Conservation (phyloP, 2,329 filamentous ascomycete species). For the Sphaceloma murrayae region DNA sequence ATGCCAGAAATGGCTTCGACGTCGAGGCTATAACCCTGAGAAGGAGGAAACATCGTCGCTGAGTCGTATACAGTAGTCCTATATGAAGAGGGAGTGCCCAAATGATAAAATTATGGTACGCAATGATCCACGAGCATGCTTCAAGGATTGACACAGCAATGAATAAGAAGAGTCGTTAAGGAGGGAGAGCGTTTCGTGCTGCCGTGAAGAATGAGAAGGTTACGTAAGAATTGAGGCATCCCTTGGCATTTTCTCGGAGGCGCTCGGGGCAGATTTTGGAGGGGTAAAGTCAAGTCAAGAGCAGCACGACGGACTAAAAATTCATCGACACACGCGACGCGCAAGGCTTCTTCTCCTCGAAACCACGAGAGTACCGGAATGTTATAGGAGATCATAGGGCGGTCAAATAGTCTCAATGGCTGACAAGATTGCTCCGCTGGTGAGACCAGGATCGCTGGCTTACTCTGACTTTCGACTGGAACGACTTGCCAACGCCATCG, state of each 20-base stretch:
- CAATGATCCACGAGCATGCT: not conserved
- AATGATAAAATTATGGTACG: not conserved
- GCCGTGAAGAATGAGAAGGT: too few relatives aligned
- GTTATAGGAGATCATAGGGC: too few relatives aligned
- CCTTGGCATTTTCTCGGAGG: conserved; percentile 1
- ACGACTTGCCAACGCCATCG: conserved; percentile 37
- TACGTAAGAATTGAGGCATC: not conserved
- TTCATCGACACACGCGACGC: too few relatives aligned
- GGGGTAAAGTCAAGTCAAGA: too few relatives aligned
- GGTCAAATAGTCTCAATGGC: too few relatives aligned
- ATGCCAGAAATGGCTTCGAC: conserved; percentile 89
- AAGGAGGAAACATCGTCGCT: conserved; percentile 43
- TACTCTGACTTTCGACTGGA: conserved; percentile 44
- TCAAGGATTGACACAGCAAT: not conserved
- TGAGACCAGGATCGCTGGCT: conserved; percentile 45
- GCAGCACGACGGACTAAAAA: not conserved
- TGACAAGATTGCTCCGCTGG: conserved; percentile 29
- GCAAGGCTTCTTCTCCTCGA: too few relatives aligned
- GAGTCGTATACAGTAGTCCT: too few relatives aligned
- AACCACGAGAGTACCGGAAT: not conserved
- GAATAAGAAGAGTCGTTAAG: not conserved
- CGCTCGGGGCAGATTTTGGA: conserved; percentile 1
- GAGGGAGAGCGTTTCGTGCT: too few relatives aligned
- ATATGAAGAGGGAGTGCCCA: too few relatives aligned
- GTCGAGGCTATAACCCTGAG: conserved; percentile 57